These are phyloP conservation scores for Fistulinella prunicolor DNA, from an alignment of 768 basidiomycete species.

Conservation along the genomic window DNA sequence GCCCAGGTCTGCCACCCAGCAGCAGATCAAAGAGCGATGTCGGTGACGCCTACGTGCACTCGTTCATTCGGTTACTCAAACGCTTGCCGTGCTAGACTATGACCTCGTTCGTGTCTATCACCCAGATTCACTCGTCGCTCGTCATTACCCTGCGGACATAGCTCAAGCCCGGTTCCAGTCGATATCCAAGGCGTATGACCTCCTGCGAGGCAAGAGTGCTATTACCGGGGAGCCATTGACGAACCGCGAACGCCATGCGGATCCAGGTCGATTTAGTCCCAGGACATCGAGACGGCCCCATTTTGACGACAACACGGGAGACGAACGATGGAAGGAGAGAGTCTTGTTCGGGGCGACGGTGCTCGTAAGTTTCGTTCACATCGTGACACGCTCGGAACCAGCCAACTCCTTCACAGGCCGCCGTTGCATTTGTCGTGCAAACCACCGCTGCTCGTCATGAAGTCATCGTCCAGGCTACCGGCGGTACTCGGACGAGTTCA, in stretches of 20 bases:
- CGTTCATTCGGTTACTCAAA: slow-evolving; percentile 3
- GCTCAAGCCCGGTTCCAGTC: slow-evolving; percentile 67
- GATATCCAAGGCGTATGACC: slow-evolving; percentile 66
- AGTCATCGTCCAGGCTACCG: slow-evolving; percentile 26
- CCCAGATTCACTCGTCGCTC: slow-evolving; percentile 58
- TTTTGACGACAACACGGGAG: slow-evolving; percentile 40
- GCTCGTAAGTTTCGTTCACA: slow-evolving; percentile 36
- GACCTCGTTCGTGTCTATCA: slow-evolving; percentile 80
- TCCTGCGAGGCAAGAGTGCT: slow-evolving; percentile 48
- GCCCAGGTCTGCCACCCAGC: slow-evolving; percentile 46
- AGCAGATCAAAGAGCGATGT: slow-evolving; percentile 60
- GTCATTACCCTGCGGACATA: slow-evolving; percentile 41
- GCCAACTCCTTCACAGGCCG: slow-evolving; percentile 25
- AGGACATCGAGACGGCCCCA: slow-evolving; percentile 40
- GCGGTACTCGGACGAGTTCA: slow-evolving; percentile 1
- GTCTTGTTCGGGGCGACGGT: slow-evolving; percentile 54
- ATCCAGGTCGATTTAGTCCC: slow-evolving; percentile 43
- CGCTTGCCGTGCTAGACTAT: slow-evolving; percentile 47
- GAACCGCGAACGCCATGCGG: slow-evolving; percentile 19
- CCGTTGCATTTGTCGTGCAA: slow-evolving; percentile 34
- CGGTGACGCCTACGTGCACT: slow-evolving; percentile 19
- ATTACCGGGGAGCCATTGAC: slow-evolving; percentile 17
- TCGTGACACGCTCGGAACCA: not conserved
- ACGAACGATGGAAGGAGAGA: slow-evolving; percentile 69
- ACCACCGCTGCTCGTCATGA: slow-evolving; percentile 29